phyloP scores from a whole-genome alignment of 108 stramenopile genomes.

The Cyclotella distinguenda region DNA sequence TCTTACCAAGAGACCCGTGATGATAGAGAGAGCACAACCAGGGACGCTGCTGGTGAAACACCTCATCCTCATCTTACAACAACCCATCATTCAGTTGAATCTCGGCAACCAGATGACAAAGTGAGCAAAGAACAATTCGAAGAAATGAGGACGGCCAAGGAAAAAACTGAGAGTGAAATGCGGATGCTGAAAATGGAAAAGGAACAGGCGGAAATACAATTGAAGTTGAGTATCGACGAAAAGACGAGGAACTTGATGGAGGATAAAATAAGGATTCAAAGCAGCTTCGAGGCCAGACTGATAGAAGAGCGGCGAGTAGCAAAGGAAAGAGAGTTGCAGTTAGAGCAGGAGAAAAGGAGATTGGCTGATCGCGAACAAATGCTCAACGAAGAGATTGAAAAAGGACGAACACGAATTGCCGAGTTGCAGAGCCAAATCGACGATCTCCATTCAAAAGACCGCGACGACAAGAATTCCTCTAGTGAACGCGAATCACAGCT shows the following conservation, averaged over 20 bases:
- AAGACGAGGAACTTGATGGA: not conserved
- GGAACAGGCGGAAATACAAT: conserved; percentile 1
- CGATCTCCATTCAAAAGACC: not conserved
- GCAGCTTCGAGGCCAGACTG: not conserved
- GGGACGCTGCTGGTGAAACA: not conserved
- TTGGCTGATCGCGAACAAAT: not conserved
- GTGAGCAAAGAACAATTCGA: conserved; percentile 2
- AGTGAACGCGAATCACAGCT: not conserved
- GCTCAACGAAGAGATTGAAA: not conserved
- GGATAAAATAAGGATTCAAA: not conserved
- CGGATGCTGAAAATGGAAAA: conserved; percentile 5
- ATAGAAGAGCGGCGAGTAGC: not conserved
- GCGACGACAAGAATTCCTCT: not conserved
- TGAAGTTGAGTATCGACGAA: not conserved
- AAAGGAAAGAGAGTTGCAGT: not conserved
- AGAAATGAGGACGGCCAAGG: not conserved
- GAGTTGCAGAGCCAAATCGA: conserved; percentile 2
- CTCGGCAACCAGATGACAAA: not conserved
- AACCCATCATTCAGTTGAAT: not conserved
- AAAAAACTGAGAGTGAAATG: not conserved
- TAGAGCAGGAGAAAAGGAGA: conserved; percentile 1
- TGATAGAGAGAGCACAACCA: not conserved
- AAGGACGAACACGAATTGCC: not conserved
- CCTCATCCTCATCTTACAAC: not conserved
- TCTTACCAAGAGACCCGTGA: not conserved